These are phyloP conservation scores for Dovyalis caffra DNA, from an alignment of 345 rosid genomes.

Conservation along the genomic window DNA sequence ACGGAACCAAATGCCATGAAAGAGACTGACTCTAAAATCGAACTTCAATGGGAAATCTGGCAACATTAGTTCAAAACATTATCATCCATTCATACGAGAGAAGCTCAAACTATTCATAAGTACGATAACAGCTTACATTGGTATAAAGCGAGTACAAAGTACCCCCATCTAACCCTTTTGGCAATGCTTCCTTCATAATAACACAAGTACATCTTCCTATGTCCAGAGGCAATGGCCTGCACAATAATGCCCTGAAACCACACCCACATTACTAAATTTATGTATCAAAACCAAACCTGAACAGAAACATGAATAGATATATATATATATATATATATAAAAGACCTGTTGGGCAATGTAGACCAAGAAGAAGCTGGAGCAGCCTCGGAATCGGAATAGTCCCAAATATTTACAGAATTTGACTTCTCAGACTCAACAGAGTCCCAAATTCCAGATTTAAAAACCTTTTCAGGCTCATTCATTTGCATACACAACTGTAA, in stretches of 20 bases:
- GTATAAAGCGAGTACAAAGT: constrained; percentile 74
- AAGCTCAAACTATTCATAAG: not conserved
- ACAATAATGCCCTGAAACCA: constrained; percentile 65
- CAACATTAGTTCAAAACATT: not conserved
- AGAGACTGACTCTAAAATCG: not conserved
- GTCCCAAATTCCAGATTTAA: constrained; percentile 58
- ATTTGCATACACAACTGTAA: constrained; percentile 78
- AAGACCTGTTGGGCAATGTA: constrained; percentile 74
- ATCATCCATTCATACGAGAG: not conserved
- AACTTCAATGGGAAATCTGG: not conserved
- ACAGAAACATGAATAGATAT: not conserved
- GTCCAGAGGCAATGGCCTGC: constrained; percentile 83
- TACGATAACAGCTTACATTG: constrained; percentile 45
- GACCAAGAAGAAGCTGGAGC: constrained; percentile 99
- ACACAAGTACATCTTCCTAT: constrained; percentile 87
- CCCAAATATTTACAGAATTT: constrained; percentile 74
- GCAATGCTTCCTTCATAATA: constrained; percentile 63
- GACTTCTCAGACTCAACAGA: constrained; percentile 66
- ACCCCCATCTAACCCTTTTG: constrained; percentile 54
- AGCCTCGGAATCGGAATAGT: constrained; percentile 86
- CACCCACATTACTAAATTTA: constrained; percentile 1
- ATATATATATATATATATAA: not conserved
- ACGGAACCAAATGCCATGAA: not conserved
- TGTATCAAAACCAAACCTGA: not conserved
- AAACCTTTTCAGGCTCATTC: constrained; percentile 56